Percentiles rank a stretch among this genome's conserved stretches.
Conservation (phyloP, 2,329 filamentous ascomycete species). For the Pestalotiopsis sp. region DNA sequence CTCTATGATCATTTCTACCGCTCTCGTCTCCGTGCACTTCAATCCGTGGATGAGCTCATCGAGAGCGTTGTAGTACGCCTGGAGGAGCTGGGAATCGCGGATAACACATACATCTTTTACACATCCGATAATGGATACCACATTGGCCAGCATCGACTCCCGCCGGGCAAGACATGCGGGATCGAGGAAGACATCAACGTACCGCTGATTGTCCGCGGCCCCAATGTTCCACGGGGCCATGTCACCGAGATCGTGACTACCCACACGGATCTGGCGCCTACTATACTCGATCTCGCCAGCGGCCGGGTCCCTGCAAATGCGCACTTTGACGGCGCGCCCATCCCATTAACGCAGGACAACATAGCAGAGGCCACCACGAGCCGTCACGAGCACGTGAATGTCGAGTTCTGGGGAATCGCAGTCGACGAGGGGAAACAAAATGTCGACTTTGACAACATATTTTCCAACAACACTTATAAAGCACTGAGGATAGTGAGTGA, state of each 20-base stretch:
- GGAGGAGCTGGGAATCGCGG: conserved; percentile 33
- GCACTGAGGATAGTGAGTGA: conserved; percentile 39
- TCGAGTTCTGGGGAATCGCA: conserved; percentile 39
- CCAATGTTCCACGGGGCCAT: conserved; percentile 37
- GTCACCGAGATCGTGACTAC: conserved; percentile 40
- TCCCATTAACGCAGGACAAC: conserved; percentile 11
- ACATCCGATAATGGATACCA: conserved; percentile 52
- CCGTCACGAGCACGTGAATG: conserved; percentile 42
- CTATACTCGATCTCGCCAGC: conserved; percentile 36
- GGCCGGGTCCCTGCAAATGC: conserved; percentile 30
- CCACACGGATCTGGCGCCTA: conserved; percentile 49
- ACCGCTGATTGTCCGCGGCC: conserved; percentile 47
- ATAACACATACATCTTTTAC: conserved; percentile 47
- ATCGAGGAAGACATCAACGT: conserved; percentile 51
- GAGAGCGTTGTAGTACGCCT: conserved; percentile 39
- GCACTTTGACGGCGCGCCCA: conserved; percentile 15
- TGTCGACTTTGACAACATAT: background rate
- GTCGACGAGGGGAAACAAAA: background rate
- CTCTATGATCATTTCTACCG: conserved; percentile 44
- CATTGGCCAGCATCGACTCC: conserved; percentile 48
- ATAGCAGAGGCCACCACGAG: conserved; percentile 12
- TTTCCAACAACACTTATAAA: conserved; percentile 48
- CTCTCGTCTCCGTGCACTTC: conserved; percentile 42
- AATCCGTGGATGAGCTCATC: conserved; percentile 49
- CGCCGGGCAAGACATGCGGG: conserved; percentile 47